Evolutionary conservation across 345 rosid genomes (phyloP).

Genomic region (Populus alba): DNA sequence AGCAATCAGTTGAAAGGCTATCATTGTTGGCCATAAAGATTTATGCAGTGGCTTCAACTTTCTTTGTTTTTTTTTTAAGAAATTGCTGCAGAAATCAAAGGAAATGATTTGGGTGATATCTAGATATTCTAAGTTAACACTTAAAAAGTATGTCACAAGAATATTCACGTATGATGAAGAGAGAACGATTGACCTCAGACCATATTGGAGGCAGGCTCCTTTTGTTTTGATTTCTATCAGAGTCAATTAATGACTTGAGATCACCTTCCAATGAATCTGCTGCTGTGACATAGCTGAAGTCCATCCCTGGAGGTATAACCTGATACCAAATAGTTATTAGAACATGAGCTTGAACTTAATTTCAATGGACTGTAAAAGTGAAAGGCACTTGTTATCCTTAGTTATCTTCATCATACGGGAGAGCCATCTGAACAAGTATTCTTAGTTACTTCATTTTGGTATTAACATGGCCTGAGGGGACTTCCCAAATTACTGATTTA

Average conservation of each 20-base stretch:
- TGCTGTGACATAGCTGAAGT: slow-evolving; percentile 56
- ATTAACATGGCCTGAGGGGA: not conserved
- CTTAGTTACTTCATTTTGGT: not conserved
- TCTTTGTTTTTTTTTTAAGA: too few relatives aligned
- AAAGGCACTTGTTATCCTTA: not conserved
- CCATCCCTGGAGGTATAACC: slow-evolving; percentile 76
- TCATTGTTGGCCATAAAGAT: not conserved
- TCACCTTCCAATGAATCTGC: slow-evolving; percentile 55
- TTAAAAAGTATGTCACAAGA: too few relatives aligned
- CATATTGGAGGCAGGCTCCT: slow-evolving; percentile 75
- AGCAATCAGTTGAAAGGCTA: not conserved
- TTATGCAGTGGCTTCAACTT: not conserved
- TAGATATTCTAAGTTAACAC: not conserved
- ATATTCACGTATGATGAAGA: not conserved
- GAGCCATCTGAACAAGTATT: not conserved
- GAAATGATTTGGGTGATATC: not conserved
- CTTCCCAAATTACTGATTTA: not conserved
- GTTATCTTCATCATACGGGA: not conserved
- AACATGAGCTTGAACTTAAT: not conserved
- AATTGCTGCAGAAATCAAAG: too few relatives aligned
- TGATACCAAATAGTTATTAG: slow-evolving; percentile 15
- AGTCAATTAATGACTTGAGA: slow-evolving; percentile 53
- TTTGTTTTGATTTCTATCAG: slow-evolving; percentile 58
- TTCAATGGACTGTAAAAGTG: not conserved
- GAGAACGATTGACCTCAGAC: slow-evolving; percentile 57